Conservation (phyloP, 2,329 filamentous ascomycete genomes). For the Aureobasidium namibiae region DNA sequence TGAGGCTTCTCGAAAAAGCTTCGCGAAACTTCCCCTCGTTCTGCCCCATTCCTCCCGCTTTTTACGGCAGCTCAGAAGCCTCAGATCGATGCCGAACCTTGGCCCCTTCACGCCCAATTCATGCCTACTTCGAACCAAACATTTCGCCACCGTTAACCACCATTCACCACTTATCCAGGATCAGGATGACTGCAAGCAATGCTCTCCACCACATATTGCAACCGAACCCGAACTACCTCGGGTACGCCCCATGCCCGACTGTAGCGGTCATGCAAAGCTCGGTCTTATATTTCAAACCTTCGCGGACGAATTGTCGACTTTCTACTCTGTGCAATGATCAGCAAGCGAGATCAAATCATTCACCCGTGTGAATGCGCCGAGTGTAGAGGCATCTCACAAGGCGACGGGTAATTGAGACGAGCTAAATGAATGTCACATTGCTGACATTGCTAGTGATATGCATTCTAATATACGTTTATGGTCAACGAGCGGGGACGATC, state of each 20-base stretch:
- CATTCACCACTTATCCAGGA: too few relatives aligned
- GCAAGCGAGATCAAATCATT: background rate
- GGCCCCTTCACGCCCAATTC: background rate
- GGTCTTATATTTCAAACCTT: background rate
- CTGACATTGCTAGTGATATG: background rate
- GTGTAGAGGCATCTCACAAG: background rate
- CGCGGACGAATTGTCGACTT: background rate
- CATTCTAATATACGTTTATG: constrained; percentile 8
- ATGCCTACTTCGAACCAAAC: background rate
- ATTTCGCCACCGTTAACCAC: background rate
- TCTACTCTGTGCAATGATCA: background rate
- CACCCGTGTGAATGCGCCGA: background rate
- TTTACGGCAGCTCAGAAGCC: background rate
- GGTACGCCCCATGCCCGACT: background rate
- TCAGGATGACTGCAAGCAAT: background rate
- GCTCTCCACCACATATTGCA: background rate
- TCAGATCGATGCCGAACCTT: background rate
- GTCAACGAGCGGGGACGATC: background rate
- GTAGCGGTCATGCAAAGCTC: background rate
- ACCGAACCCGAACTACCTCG: background rate
- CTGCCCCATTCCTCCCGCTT: background rate
- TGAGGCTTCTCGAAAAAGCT: background rate
- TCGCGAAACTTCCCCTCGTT: background rate
- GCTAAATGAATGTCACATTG: background rate
- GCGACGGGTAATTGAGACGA: background rate